Conservation (phyloP, 257 asterid species). For the Salvia splendens region DNA sequence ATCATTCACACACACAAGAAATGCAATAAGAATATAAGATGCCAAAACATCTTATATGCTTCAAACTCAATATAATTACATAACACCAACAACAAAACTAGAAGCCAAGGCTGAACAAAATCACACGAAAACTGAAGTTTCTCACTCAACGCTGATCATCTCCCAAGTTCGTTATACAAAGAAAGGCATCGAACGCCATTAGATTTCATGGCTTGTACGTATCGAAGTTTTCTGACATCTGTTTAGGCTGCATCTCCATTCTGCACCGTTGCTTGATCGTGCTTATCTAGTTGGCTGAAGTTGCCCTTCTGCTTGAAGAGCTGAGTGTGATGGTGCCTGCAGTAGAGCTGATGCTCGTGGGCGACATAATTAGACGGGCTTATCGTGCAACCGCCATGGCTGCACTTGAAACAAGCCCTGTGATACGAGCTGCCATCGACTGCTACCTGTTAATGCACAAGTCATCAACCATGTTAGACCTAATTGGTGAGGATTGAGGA, state of each 20-base stretch:
- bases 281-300: slow-evolving; percentile 65
- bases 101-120: neutral
- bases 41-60: too few species aligned
- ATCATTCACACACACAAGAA: neutral
- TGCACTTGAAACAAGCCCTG: slow-evolving; percentile 75
- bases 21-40: neutral
- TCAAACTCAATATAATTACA: slow-evolving; percentile 13
- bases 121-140: slow-evolving; percentile 22
- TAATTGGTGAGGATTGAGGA: neutral
- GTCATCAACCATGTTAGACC: slow-evolving; percentile 2
- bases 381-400: slow-evolving; percentile 78
- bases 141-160: neutral
- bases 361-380: slow-evolving; percentile 86
- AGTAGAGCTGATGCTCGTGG: slow-evolving; percentile 73
- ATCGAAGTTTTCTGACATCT: neutral
- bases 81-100: neutral
- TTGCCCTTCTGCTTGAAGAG: slow-evolving; percentile 85
- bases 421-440: slow-evolving; percentile 82
- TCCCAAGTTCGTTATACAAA: neutral
- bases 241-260: slow-evolving; percentile 36
- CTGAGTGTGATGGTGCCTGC: slow-evolving; percentile 85
- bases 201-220: neutral
- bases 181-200: neutral
- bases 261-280: slow-evolving; percentile 43
- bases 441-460: slow-evolving; percentile 48